Conservation (phyloP, 2,329 filamentous ascomycete genomes). For the Fonsecaea pugnacius region DNA sequence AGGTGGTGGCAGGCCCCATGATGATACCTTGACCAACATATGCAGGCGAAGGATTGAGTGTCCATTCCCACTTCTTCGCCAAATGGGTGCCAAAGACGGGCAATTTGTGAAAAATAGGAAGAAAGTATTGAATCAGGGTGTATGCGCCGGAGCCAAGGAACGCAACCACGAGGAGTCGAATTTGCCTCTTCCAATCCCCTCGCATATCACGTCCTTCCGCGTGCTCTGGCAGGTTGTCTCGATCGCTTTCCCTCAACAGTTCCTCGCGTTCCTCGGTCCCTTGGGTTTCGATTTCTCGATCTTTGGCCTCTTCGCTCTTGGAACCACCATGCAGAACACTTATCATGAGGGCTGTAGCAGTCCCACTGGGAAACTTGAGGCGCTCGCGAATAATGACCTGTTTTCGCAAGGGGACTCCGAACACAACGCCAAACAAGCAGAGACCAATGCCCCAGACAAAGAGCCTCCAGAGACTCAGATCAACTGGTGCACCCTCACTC, state of each 20-base stretch:
- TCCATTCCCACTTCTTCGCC: slow-evolving; percentile 87
- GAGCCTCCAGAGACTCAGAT: slow-evolving; percentile 73
- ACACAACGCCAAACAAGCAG: slow-evolving; percentile 95
- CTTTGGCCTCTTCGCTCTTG: slow-evolving; percentile 47
- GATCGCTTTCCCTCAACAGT: slow-evolving; percentile 43
- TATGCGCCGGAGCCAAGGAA: slow-evolving; percentile 64
- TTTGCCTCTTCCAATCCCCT: slow-evolving; percentile 65
- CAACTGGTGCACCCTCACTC: slow-evolving; percentile 77
- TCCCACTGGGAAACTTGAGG: slow-evolving; percentile 91
- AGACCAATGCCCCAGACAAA: slow-evolving; percentile 90
- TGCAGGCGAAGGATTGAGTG: slow-evolving; percentile 92
- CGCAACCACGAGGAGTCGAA: slow-evolving; percentile 62
- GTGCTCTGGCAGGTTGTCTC: slow-evolving; percentile 45
- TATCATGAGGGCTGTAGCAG: slow-evolving; percentile 92
- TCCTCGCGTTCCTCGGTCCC: slow-evolving; percentile 41
- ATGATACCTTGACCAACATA: slow-evolving; percentile 98
- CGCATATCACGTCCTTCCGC: slow-evolving; percentile 43
- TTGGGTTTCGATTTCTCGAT: slow-evolving; percentile 33
- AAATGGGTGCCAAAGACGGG: slow-evolving; percentile 79
- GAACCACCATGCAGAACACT: slow-evolving; percentile 76
- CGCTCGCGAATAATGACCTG: slow-evolving; percentile 94
- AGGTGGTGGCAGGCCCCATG: slow-evolving; percentile 93
- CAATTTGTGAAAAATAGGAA: slow-evolving; percentile 81
- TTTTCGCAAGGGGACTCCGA: slow-evolving; percentile 85
- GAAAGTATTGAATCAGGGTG: slow-evolving; percentile 86